Evolutionary conservation across 2,329 filamentous ascomycete species (phyloP).

Genomic region (Akanthomyces uredinophilus): DNA sequence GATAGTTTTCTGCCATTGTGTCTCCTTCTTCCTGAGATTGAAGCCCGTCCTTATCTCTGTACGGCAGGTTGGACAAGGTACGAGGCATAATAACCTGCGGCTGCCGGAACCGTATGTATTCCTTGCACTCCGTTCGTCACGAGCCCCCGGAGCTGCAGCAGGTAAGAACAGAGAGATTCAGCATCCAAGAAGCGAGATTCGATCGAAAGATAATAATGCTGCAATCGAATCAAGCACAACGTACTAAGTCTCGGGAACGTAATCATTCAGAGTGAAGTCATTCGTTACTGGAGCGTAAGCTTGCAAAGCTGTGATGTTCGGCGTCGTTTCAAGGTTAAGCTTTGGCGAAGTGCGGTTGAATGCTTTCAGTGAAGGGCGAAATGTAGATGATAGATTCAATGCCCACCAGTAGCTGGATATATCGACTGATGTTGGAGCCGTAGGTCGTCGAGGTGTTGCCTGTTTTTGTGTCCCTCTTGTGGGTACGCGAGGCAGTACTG

Average conservation of each 20-base stretch:
- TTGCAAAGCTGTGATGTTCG: neutral
- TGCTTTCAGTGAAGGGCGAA: neutral
- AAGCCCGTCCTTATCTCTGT: neutral
- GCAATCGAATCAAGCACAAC: too few species aligned
- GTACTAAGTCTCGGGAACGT: neutral
- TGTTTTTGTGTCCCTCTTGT: neutral
- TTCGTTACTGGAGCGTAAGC: neutral
- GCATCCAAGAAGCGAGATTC: neutral
- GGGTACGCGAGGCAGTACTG: neutral
- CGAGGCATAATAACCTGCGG: neutral
- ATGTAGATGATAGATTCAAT: neutral
- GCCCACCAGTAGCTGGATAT: neutral
- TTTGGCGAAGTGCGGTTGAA: neutral
- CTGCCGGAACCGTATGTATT: neutral
- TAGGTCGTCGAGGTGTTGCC: neutral
- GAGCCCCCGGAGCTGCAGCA: neutral
- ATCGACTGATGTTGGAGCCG: neutral
- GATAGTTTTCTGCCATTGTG: conserved; percentile 52
- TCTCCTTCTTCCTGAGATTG: neutral
- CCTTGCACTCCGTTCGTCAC: neutral
- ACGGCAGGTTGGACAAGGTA: neutral
- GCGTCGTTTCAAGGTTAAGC: neutral
- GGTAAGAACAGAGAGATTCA: neutral
- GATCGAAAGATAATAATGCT: too few species aligned
- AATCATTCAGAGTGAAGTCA: neutral